Evolutionary conservation across 2,329 filamentous ascomycete genomes (phyloP).

Genomic region (Lasiodiplodia sp.): DNA sequence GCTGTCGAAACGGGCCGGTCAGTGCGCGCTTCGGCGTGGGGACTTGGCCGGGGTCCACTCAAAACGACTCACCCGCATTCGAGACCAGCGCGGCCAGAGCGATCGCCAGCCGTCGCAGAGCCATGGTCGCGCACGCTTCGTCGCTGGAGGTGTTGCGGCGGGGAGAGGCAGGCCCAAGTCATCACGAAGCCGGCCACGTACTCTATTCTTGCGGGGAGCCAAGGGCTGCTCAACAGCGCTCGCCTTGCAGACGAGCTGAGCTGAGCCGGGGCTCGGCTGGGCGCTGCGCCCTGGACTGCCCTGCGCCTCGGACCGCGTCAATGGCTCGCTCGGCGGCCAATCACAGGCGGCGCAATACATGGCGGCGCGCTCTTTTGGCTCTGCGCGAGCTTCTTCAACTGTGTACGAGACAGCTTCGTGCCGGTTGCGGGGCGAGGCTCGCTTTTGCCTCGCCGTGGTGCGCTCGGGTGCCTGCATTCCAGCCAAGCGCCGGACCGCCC

Average conservation of each 20-base stretch:
- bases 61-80: conserved; percentile 19
- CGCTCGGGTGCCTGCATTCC: conserved; percentile 15
- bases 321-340: conserved; percentile 8
- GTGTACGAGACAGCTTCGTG: conserved; percentile 5
- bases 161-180: not conserved
- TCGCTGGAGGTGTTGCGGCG: not conserved
- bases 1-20: conserved; percentile 16
- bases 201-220: not conserved
- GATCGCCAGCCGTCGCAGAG: conserved; percentile 17
- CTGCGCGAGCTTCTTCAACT: conserved; percentile 5
- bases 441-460: not conserved
- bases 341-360: not conserved
- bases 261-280: conserved; percentile 6
- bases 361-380: not conserved
- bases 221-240: not conserved
- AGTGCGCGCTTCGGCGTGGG: conserved; percentile 21
- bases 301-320: not conserved
- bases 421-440: conserved; percentile 14
- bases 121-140: not conserved
- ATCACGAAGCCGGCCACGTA: not conserved
- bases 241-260: conserved; percentile 7
- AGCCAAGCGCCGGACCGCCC: conserved; percentile 20
- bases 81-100: conserved; percentile 18
- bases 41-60: conserved; percentile 17
- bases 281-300: not conserved